A percentile compares a stretch with the other conserved stretches of the same genome.
Conservation (phyloP, 306 rosid species). For the Medicago ruthenica region DNA sequence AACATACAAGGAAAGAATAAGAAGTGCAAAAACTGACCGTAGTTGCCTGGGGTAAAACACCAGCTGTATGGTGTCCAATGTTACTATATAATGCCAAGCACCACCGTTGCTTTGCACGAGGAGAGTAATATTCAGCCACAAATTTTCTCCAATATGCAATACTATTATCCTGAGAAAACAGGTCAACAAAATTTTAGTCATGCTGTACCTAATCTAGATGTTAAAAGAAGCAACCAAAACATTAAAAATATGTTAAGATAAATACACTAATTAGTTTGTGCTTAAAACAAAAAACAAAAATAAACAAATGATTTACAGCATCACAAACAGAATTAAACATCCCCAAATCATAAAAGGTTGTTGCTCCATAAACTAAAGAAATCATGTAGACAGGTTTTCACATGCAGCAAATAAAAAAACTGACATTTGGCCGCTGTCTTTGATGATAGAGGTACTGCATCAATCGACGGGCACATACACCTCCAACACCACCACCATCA, state of each 20-base stretch:
- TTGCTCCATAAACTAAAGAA: conserved; percentile 7
- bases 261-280: not conserved
- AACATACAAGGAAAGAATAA: conserved; percentile 21
- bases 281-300: not conserved
- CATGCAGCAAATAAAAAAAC: conserved; percentile 44
- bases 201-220: not conserved
- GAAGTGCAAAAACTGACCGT: conserved; percentile 60
- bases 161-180: conserved; percentile 73
- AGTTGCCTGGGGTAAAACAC: conserved; percentile 94
- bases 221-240: not conserved
- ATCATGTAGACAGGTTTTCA: not conserved
- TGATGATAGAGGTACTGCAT: conserved; percentile 97
- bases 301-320: conserved; percentile 2
- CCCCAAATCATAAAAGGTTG: not conserved
- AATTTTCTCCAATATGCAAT: conserved; percentile 99
- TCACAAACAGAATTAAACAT: conserved; percentile 17
- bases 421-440: conserved; percentile 82
- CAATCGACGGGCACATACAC: conserved; percentile 94
- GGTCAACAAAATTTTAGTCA: conserved; percentile 21
- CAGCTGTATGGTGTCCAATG: conserved; percentile 87
- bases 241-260: conserved; percentile 22
- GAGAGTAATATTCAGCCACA: conserved; percentile 94
- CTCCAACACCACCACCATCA: conserved; percentile 80
- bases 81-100: conserved; percentile 89
- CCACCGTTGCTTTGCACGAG: conserved; percentile 96